Evolutionary conservation across 108 stramenopile species (phyloP).

Genomic region (Cylindrotheca closterium): DNA sequence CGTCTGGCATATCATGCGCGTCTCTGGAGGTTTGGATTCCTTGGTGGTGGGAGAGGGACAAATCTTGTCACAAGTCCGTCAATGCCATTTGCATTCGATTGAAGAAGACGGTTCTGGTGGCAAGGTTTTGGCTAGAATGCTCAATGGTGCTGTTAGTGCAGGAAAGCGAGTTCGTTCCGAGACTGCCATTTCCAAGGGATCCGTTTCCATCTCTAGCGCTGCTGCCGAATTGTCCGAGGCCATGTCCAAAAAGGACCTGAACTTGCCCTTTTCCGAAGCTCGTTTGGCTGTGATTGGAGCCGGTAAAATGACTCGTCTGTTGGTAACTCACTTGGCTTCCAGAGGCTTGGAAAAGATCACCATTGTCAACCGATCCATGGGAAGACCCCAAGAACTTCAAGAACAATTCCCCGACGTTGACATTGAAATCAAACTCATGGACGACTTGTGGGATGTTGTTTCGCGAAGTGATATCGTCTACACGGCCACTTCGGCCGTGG

Average conservation of each 20-base stretch:
- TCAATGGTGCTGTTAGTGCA: slow-evolving; percentile 95
- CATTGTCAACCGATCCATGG: slow-evolving; percentile 93
- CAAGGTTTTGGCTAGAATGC: slow-evolving; percentile 90
- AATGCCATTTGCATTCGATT: slow-evolving; percentile 95
- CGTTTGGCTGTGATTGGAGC: slow-evolving; percentile 95
- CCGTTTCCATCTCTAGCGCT: slow-evolving; percentile 91
- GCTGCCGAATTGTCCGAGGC: slow-evolving; percentile 94
- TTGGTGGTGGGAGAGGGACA: slow-evolving; percentile 99
- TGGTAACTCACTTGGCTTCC: slow-evolving; percentile 94
- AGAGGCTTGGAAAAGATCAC: slow-evolving; percentile 92
- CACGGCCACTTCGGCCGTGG: slow-evolving; percentile 87
- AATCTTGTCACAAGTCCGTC: slow-evolving; percentile 94
- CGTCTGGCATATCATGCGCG: slow-evolving; percentile 97
- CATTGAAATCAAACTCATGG: slow-evolving; percentile 87
- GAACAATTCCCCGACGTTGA: slow-evolving; percentile 93
- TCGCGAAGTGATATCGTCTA: slow-evolving; percentile 92
- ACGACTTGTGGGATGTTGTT: slow-evolving; percentile 91
- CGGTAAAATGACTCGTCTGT: slow-evolving; percentile 96
- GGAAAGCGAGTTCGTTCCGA: slow-evolving; percentile 97
- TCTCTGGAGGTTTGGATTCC: slow-evolving; percentile 96
- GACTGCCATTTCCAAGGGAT: slow-evolving; percentile 96
- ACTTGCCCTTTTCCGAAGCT: slow-evolving; percentile 86
- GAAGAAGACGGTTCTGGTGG: slow-evolving; percentile 96
- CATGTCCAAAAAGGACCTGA: slow-evolving; percentile 76
- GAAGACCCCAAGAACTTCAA: slow-evolving; percentile 74